Evolutionary conservation across 257 asterid species (phyloP).

Genomic region (Eustoma russellianum): DNA sequence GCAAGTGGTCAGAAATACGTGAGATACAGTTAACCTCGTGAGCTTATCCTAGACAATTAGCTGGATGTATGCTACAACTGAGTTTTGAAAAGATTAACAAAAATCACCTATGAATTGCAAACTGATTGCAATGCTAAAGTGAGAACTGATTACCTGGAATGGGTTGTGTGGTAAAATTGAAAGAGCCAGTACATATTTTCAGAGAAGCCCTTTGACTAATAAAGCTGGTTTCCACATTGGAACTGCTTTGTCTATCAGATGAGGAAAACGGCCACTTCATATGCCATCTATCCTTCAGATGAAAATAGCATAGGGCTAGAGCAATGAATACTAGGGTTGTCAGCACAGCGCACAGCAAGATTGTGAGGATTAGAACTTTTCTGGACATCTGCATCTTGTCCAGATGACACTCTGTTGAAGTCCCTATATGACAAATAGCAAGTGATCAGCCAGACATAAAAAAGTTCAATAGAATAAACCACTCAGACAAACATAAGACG

Average conservation of each 20-base stretch:
- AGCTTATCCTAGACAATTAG: neutral
- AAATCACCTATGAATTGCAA: neutral
- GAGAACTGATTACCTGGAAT: conserved; percentile 28
- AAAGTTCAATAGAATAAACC: too few species aligned
- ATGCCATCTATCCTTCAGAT: conserved; percentile 35
- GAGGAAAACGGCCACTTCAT: conserved; percentile 41
- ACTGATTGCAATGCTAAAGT: neutral
- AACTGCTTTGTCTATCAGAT: conserved; percentile 57
- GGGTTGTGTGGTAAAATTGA: conserved; percentile 25
- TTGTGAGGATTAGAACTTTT: conserved; percentile 36
- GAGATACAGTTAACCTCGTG: neutral
- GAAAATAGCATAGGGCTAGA: conserved; percentile 35
- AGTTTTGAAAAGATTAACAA: neutral
- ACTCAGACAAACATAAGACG: too few species aligned
- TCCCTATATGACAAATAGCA: conserved; percentile 38
- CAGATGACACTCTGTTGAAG: conserved; percentile 26
- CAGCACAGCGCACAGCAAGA: conserved; percentile 44
- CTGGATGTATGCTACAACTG: neutral
- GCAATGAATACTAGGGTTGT: conserved; percentile 44
- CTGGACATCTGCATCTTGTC: conserved; percentile 41
- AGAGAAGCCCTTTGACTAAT: conserved; percentile 41
- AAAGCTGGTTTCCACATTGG: conserved; percentile 51
- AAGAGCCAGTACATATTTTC: conserved; percentile 27
- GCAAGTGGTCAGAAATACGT: neutral
- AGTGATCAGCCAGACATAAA: conserved; percentile 2